These are phyloP conservation scores for Candida montana DNA, from an alignment of 805 yeast species.

Conservation along the genomic window DNA sequence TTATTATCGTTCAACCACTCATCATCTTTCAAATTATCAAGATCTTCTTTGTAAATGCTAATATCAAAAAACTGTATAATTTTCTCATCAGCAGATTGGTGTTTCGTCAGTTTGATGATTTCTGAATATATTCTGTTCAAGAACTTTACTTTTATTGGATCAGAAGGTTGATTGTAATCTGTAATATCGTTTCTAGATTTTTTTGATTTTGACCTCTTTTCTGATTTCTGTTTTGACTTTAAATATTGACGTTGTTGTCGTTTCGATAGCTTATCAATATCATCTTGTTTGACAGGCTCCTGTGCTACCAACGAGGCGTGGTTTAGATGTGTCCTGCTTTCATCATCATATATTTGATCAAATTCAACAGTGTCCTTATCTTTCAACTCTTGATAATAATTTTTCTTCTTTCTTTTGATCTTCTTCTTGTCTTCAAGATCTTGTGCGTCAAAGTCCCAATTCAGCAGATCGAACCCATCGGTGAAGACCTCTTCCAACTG, in stretches of 20 bases:
- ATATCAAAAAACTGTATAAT: conserved; percentile 50
- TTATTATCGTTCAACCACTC: conserved; percentile 76
- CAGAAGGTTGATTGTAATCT: conserved; percentile 15
- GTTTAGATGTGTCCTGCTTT: conserved; percentile 12
- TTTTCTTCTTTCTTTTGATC: conserved; percentile 7
- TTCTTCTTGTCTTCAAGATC: conserved; percentile 1
- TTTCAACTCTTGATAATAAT: conserved; percentile 5
- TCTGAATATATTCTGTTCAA: conserved; percentile 16
- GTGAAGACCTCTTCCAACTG: conserved; percentile 7
- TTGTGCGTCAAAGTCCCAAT: conserved; percentile 28
- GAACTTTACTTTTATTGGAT: conserved; percentile 13
- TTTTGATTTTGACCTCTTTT: conserved; percentile 6
- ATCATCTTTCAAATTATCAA: conserved; percentile 51
- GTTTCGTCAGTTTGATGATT: conserved; percentile 13
- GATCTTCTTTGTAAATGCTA: conserved; percentile 53
- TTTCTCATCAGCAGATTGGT: conserved; percentile 13
- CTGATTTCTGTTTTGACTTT: neutral
- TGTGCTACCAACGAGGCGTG: neutral
- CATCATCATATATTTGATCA: conserved; percentile 13
- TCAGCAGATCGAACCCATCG: conserved; percentile 39
- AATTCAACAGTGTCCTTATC: neutral
- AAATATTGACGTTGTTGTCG: conserved; percentile 3
- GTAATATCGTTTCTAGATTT: conserved; percentile 6
- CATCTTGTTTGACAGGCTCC: neutral
- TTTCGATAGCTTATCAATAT: conserved; percentile 1